Base-by-base conservation (phyloP, 371 early-diverging fungal genomes). In the Apophysomyces trapeziformis region DNA sequence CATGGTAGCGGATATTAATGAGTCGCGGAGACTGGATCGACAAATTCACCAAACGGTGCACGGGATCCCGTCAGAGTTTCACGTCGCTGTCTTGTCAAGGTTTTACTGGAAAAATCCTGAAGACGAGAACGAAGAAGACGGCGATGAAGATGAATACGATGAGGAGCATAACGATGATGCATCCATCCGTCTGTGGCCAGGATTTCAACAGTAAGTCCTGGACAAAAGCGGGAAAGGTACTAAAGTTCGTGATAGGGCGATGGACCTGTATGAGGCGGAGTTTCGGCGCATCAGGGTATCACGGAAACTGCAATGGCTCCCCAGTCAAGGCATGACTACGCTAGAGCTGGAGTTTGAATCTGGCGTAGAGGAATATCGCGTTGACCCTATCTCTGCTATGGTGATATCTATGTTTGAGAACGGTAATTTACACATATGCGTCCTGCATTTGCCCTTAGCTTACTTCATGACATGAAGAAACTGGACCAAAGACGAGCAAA, bases 1-100 rank as follows among this genome's bases (percentile, higher is more conserved):
- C 7, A 81, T 81, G 82, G 50, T 81, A 13, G 70, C 68, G 36
- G 82, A 81, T 56, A 54, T 81, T 7, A 68, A 66, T 16, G 71
- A 71, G 13, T 70, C 75, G 57, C 67, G 61, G 46, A 63, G 82
- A 37, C 44, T 78, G 8, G 77, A 81, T 39, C 67, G 65, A n/a
- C 59, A 67, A 0, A 66, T 78, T 1, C 78, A 78, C 63, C 70
- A 70, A 21, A 73, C 67, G 14, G 37, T 7, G 0, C 36, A 14
- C 0, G 14, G 64, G 8, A 37, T 65, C 7, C 47, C 60, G 3
- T 35, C 54, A 8, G n/a, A 46, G 4, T 71, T 81, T 9, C 76
- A 78, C 59, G 47, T 64, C 1, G 56, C 70, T 26, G 64, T 78
- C 5, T 41, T 81, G 12, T 77, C 79, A 0, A 57, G 66, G 9